These are phyloP conservation scores for Dactylellina cionopaga DNA, from an alignment of 2,329 filamentous ascomycete species.

Conservation along the genomic window DNA sequence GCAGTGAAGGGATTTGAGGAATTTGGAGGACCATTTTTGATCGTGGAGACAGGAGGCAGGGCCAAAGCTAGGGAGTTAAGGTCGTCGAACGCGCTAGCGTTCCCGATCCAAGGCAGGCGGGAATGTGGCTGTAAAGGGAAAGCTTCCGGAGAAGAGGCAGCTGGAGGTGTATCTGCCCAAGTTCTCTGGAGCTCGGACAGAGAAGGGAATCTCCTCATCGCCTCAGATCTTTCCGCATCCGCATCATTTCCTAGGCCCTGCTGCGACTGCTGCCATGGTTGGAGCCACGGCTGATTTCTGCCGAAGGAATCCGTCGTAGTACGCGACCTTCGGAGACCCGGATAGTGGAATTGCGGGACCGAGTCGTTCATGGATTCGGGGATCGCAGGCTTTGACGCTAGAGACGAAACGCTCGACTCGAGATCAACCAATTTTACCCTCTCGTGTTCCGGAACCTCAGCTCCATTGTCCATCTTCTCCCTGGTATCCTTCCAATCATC, in stretches of 20 bases:
- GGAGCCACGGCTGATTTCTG: constrained; percentile 41
- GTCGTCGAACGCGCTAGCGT: constrained; percentile 39
- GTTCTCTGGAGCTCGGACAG: constrained; percentile 53
- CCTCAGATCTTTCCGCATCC: constrained; percentile 45
- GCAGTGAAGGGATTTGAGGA: constrained; percentile 33
- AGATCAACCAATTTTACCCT: constrained; percentile 52
- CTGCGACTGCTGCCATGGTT: constrained; percentile 36
- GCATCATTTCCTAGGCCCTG: background rate
- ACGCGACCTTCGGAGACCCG: constrained; percentile 32
- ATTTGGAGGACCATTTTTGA: constrained; percentile 1
- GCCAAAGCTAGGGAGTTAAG: constrained; percentile 18
- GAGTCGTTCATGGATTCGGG: constrained; percentile 14
- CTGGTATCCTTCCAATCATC: constrained; percentile 50
- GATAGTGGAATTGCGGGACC: constrained; percentile 36
- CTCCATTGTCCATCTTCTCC: constrained; percentile 52
- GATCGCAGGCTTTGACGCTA: constrained; percentile 7
- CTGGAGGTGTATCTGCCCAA: constrained; percentile 7
- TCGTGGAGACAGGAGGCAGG: constrained; percentile 23
- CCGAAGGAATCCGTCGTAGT: constrained; percentile 48
- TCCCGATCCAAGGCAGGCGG: constrained; percentile 13
- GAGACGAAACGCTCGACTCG: constrained; percentile 42
- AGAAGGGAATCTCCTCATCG: constrained; percentile 55
- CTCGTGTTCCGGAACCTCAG: constrained; percentile 48
- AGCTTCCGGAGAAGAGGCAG: constrained; percentile 1
- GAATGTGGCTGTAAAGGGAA: background rate